Percentiles rank a stretch among this genome's conserved stretches.
These are phyloP conservation scores for Liquidambar formosana DNA, from an alignment of 164 flowering plant genomes.

Conservation along the genomic window DNA sequence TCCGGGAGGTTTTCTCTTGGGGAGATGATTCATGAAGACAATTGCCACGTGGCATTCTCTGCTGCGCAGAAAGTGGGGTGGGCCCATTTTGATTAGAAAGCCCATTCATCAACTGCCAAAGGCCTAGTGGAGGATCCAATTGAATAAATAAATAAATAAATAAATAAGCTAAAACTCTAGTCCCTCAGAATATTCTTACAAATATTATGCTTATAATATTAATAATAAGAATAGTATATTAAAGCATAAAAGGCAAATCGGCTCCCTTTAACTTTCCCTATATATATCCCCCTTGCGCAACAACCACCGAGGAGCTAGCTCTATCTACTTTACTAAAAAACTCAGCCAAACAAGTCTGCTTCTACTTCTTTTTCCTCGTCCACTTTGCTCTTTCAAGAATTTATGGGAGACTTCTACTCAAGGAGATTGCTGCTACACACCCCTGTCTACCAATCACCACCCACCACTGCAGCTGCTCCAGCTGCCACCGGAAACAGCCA, in stretches of 20 bases:
- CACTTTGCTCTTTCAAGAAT: conserved; percentile 16
- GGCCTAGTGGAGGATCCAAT: conserved; percentile 34
- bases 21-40: neutral
- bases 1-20: no score
- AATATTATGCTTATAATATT: neutral
- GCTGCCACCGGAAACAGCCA: conserved; percentile 21
- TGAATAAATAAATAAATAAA: neutral
- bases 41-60: conserved; percentile 11
- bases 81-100: conserved; percentile 28
- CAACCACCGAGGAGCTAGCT: conserved; percentile 5
- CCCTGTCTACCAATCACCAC: conserved; percentile 24
- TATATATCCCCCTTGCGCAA: conserved; percentile 14
- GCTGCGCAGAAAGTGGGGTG: conserved; percentile 26
- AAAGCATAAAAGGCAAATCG: conserved; percentile 7
- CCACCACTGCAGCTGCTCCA: conserved; percentile 32
- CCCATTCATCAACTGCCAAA: conserved; percentile 15
- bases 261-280: conserved; percentile 6
- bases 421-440: conserved; percentile 49
- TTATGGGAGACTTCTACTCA: conserved; percentile 28
- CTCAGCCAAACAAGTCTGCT: conserved; percentile 16
- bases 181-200: conserved; percentile 22
- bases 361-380: conserved; percentile 13
- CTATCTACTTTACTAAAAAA: neutral
- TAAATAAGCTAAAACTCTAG: neutral
- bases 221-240: conserved; percentile 3